phyloP scores from a whole-genome alignment of 2,329 filamentous ascomycete species.

The Trichoderma sp. region DNA sequence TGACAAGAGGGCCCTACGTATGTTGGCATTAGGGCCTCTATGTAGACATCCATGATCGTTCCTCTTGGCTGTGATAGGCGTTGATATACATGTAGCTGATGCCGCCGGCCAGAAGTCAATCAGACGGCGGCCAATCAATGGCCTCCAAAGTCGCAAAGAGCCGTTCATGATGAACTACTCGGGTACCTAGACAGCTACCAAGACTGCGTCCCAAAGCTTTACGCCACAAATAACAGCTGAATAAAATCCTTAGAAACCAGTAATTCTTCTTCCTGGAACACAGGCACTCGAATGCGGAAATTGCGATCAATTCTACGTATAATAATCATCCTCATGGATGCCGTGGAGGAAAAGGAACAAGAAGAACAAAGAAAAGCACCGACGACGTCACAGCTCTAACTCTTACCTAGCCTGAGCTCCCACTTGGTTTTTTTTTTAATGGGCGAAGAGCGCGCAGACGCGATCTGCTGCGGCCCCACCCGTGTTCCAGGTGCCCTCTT shows the following conservation, averaged over 20 bases:
- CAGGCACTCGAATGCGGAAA: background rate
- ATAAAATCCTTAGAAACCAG: background rate
- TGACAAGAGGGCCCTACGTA: no score
- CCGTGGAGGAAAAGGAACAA: no score
- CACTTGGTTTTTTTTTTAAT: background rate
- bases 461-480: conserved; percentile 19
- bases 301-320: background rate
- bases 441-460: conserved; percentile 15
- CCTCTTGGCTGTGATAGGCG: no score
- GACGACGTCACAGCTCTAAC: conserved; percentile 21
- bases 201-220: background rate
- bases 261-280: background rate
- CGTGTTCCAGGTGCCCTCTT: background rate
- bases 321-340: background rate
- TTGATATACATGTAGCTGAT: background rate
- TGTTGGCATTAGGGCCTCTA: no score
- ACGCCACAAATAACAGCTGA: conserved; percentile 12
- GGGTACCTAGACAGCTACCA: background rate
- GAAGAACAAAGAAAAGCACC: background rate
- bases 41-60: no score
- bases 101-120: conserved; percentile 12
- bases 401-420: background rate
- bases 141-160: background rate
- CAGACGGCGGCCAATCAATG: background rate
- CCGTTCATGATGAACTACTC: no score